Conservation (phyloP, 2,329 filamentous ascomycete genomes). For the Lizonia empirigonia region DNA sequence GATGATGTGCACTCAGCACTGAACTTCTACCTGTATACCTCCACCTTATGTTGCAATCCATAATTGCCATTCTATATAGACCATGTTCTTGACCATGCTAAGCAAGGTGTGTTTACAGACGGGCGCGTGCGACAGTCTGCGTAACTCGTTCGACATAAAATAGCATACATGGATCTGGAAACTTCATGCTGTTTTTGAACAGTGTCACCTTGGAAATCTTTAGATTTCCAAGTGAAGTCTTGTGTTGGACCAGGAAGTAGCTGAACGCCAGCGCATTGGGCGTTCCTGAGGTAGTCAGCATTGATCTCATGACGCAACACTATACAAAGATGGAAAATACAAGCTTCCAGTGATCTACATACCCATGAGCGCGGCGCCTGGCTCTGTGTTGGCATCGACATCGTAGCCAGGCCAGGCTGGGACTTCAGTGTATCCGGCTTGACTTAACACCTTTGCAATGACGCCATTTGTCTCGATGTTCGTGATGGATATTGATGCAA, state of each 20-base stretch:
- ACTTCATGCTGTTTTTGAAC: slow-evolving; percentile 8
- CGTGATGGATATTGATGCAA: slow-evolving; percentile 1
- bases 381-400: background rate
- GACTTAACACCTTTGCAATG: background rate
- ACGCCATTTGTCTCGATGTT: slow-evolving; percentile 6
- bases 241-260: slow-evolving; percentile 15
- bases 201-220: slow-evolving; percentile 8
- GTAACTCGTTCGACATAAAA: slow-evolving; percentile 3
- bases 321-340: background rate
- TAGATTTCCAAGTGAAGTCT: slow-evolving; percentile 8
- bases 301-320: background rate
- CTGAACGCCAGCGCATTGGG: slow-evolving; percentile 13
- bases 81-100: background rate
- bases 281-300: slow-evolving; percentile 1
- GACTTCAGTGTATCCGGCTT: background rate
- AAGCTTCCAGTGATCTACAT: background rate
- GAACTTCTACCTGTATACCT: background rate
- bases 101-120: background rate
- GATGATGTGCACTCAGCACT: no score
- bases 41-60: background rate
- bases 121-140: background rate
- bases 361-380: slow-evolving; percentile 10
- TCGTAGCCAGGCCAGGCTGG: slow-evolving; percentile 10
- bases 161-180: slow-evolving; percentile 7
- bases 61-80: background rate